These are phyloP conservation scores for Talaromyces funiculosus DNA, from an alignment of 2,329 filamentous ascomycete genomes.

Conservation along the genomic window DNA sequence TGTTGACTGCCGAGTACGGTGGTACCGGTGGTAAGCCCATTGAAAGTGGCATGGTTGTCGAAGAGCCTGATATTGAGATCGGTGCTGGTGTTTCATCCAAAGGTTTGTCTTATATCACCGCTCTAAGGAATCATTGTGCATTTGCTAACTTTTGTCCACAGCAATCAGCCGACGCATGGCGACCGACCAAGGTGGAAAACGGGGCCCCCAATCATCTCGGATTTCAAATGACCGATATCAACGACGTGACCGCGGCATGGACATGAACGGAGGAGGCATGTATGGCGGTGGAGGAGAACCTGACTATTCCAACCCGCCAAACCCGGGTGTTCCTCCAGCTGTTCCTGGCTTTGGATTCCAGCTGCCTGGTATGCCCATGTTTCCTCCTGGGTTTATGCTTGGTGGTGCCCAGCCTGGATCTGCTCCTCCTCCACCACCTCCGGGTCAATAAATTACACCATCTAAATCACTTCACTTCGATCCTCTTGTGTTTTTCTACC, in stretches of 20 bases:
- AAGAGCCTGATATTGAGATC: slow-evolving; percentile 98
- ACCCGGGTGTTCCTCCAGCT: slow-evolving; percentile 48
- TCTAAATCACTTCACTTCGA: background rate
- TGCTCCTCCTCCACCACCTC: slow-evolving; percentile 29
- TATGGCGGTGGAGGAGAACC: slow-evolving; percentile 26
- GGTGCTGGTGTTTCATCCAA: slow-evolving; percentile 96
- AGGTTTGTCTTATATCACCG: slow-evolving; percentile 41
- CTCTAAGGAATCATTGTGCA: background rate
- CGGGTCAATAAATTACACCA: slow-evolving; percentile 24
- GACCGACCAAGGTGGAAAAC: slow-evolving; percentile 46
- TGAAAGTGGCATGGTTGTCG: slow-evolving; percentile 77
- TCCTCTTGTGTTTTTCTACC: background rate
- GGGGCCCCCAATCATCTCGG: slow-evolving; percentile 44
- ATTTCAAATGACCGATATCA: slow-evolving; percentile 28
- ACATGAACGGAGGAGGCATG: slow-evolving; percentile 26
- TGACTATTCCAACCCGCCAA: slow-evolving; percentile 34
- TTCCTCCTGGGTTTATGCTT: slow-evolving; percentile 46
- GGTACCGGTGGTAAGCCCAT: slow-evolving; percentile 81
- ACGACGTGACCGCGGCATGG: slow-evolving; percentile 27
- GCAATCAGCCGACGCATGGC: slow-evolving; percentile 49
- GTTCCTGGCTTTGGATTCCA: slow-evolving; percentile 53
- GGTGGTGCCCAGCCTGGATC: slow-evolving; percentile 30
- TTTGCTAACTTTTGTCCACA: slow-evolving; percentile 17
- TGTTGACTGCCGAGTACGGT: slow-evolving; percentile 86
- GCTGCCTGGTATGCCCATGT: slow-evolving; percentile 45